Evolutionary conservation across 306 rosid species (phyloP), one percentile per base, ranked within the genome.

Genomic region (Crataegus laevigata): DNA sequence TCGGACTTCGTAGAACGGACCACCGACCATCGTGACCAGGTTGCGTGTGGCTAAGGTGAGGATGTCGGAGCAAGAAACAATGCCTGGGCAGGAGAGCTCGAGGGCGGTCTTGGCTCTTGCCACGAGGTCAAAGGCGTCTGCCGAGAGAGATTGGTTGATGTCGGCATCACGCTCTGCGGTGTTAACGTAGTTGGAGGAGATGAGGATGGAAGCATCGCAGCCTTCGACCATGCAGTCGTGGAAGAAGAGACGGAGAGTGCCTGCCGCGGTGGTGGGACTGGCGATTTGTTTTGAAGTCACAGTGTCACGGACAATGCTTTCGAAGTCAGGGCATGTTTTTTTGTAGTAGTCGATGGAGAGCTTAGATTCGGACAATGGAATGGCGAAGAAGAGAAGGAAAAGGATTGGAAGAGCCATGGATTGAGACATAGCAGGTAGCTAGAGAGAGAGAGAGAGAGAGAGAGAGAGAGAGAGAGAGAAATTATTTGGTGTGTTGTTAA

Each of bases 211-310:
- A 8, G 74, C 74, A 3, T 70, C 74, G 24, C 74, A 70, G 24
- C 74, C 74, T 12, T 50, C 17, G 2, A 65, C 69, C 28, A 70
- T 29, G 25, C 60, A 70, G 43, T 70, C 74, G 18, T 70, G 74
- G 74, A 70, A 51, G 74, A 70, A 70, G 74, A 70, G 38, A 19
- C 74, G 62, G 25, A 70, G 74, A 21, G 63, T 55, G 42, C 61
- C 74, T 4, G 74, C 74, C 0, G 74, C 74, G 18, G 74, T 70
- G 47, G 60, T 55, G 60, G 74, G 74, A 14, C 14, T 34, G 38
- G 25, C 45, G 24, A 19, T 32, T 50, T 50, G 74, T 29, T 70
- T 70, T 55, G 2, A 8, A 24, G 21, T 26, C 28, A 51, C 74
- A 8, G 40, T 13, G 55, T 70, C 60, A 8, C 43, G 62, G 28